phyloP scores from a whole-genome alignment of 1,284 basidiomycete species.

The Trichosporon asahii region DNA sequence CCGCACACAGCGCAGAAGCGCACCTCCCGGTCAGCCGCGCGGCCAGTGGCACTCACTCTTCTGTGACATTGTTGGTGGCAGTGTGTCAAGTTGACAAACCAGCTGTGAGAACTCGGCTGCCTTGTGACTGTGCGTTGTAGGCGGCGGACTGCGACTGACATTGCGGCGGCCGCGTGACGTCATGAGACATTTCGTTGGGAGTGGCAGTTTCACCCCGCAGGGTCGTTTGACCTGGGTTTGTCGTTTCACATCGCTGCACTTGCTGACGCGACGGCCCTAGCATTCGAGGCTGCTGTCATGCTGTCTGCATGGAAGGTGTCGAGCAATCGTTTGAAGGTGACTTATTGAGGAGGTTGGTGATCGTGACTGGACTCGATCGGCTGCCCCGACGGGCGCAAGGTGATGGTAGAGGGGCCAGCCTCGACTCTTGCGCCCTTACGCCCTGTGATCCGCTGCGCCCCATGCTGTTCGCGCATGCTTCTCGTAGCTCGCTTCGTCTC shows the following conservation, averaged over 20 bases:
- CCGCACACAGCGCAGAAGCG: background rate
- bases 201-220: background rate
- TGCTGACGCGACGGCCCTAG: background rate
- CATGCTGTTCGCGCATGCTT: background rate
- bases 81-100: background rate
- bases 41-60: background rate
- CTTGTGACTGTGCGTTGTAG: background rate
- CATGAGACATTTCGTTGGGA: background rate
- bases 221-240: background rate
- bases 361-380: background rate
- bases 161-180: background rate
- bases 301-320: too few species aligned
- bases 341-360: background rate
- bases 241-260: background rate
- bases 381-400: background rate
- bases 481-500: background rate
- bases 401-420: background rate
- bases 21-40: constrained; percentile 3
- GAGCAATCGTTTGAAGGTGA: background rate
- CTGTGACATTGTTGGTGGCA: background rate
- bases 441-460: background rate
- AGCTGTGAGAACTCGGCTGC: background rate
- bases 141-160: background rate
- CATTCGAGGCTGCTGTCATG: too few species aligned
- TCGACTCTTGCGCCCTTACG: background rate